Evolutionary conservation across 2,329 filamentous ascomycete species (phyloP).

Genomic region (Alternaria sp.): DNA sequence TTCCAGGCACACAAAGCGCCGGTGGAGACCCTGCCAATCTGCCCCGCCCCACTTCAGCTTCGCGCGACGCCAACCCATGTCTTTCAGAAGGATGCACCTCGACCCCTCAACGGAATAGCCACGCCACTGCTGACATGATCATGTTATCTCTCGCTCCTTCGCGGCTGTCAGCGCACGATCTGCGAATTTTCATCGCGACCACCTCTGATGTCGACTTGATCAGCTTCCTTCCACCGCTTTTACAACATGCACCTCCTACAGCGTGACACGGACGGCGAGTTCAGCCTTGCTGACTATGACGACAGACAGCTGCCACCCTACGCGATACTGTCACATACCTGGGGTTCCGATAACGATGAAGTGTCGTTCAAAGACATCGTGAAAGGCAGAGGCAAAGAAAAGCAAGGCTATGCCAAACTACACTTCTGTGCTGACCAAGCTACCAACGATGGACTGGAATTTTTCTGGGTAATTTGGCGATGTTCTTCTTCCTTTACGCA

Average conservation of each 20-base stretch:
- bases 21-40: neutral
- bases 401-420: conserved; percentile 9
- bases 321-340: conserved; percentile 16
- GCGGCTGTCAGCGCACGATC: neutral
- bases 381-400: conserved; percentile 3
- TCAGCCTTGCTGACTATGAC: neutral
- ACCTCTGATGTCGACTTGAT: neutral
- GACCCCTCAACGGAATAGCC: neutral
- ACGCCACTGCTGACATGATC: neutral
- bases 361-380: conserved; percentile 9
- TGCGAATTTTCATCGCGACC: neutral
- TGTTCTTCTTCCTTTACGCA: neutral
- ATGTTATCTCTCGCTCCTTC: neutral
- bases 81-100: neutral
- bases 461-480: neutral
- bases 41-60: neutral
- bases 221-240: neutral
- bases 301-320: neutral
- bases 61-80: neutral
- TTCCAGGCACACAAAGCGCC: neutral
- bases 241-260: neutral
- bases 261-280: neutral
- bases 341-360: conserved; percentile 7
- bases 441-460: neutral
- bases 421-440: conserved; percentile 11